Evolutionary conservation across 306 rosid genomes (phyloP).

Genomic region (Gastrolobium bilobum): DNA sequence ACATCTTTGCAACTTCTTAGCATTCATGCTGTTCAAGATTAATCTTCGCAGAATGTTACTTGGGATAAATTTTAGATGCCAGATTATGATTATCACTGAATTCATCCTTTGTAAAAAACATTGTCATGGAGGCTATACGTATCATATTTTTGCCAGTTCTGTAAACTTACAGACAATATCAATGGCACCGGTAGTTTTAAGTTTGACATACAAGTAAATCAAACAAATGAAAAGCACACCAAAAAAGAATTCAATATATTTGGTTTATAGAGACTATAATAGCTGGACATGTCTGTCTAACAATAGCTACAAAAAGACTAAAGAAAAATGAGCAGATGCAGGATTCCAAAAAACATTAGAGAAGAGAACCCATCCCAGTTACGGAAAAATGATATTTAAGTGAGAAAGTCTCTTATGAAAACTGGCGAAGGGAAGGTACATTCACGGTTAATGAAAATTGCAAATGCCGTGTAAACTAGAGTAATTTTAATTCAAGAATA

Average conservation of each 20-base stretch:
- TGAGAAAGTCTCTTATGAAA: too few species aligned
- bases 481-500: too few species aligned
- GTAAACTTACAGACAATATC: conserved; percentile 3
- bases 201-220: neutral
- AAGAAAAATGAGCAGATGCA: neutral
- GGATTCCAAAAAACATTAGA: too few species aligned
- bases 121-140: neutral
- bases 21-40: neutral
- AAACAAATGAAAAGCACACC: neutral
- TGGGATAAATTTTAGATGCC: neutral
- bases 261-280: too few species aligned
- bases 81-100: neutral
- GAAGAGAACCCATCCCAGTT: too few species aligned
- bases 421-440: too few species aligned
- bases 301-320: too few species aligned
- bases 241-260: too few species aligned
- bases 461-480: too few species aligned
- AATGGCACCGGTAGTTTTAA: neutral
- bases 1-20: neutral
- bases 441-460: too few species aligned
- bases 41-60: neutral
- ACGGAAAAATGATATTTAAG: too few species aligned
- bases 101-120: neutral
- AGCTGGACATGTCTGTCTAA: too few species aligned
- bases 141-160: conserved; percentile 4